Percentiles rank a stretch among this genome's conserved stretches.
Conservation (phyloP, 441 rosid genomes). For the Aleurites moluccanus region DNA sequence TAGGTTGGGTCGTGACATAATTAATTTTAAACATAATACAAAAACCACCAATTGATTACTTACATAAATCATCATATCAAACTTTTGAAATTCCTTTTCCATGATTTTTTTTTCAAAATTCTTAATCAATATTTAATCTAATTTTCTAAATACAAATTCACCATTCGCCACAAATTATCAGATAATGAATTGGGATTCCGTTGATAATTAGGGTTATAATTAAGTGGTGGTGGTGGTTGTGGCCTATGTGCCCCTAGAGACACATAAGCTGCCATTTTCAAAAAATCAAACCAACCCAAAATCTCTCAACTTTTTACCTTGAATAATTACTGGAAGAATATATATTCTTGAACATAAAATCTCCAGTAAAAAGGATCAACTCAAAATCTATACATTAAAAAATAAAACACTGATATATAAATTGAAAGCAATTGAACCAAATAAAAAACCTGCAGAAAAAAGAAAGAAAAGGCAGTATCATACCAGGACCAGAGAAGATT, state of each 20-base stretch:
- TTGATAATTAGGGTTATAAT: slow-evolving; percentile 50
- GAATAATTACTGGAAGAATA: background rate
- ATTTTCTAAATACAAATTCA: no score
- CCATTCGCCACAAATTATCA: slow-evolving; percentile 57
- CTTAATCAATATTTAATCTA: no score
- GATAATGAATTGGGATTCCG: slow-evolving; percentile 44
- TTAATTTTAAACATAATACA: no score
- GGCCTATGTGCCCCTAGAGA: slow-evolving; percentile 90
- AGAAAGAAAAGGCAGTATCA: background rate
- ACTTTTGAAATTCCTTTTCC: no score
- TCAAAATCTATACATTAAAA: slow-evolving; percentile 13
- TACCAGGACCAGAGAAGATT: slow-evolving; percentile 15
- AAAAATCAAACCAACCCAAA: slow-evolving; percentile 24
- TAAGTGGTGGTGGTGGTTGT: slow-evolving; percentile 47
- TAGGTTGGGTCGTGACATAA: no score
- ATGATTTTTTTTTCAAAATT: no score
- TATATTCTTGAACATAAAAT: background rate
- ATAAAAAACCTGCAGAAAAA: background rate
- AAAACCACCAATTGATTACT: no score
- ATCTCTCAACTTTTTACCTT: background rate
- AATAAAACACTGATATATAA: background rate
- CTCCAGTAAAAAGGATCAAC: slow-evolving; percentile 13
- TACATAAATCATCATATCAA: no score
- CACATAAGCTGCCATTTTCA: slow-evolving; percentile 68
- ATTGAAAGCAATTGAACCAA: slow-evolving; percentile 1